Base-by-base conservation (phyloP, 306 rosid species). In the Prunus kanzakura region DNA sequence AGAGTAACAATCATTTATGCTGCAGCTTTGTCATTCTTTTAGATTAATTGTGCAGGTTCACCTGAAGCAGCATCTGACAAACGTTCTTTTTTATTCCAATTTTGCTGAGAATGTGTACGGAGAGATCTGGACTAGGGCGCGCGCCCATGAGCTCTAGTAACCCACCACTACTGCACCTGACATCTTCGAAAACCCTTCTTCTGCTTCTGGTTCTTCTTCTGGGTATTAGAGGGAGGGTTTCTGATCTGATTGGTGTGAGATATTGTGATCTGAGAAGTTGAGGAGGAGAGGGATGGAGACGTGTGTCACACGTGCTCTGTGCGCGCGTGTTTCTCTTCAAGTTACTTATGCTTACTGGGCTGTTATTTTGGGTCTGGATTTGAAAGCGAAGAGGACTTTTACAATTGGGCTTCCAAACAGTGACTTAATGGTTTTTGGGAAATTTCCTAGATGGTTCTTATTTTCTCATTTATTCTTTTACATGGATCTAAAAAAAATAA, bases 21-120 rank as follows among this genome's bases (percentile, higher is more conserved):
- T 55, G n/a, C 3, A 0, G 6, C 32, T 43, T 43, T n/a, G 41
- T 15, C 49, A 16, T 60, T 29, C 19, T 20, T n/a, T 2, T 69
- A 3, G 46, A 55, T 71, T 63, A 25, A 56, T 50, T 57, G 18
- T 84, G 84, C 89, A 95, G 98, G 95, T 92, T 79, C 92, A 86
- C 79, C 87, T 95, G 71, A 92, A 92, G 89, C 98, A 95, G 75
- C 98, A 83, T 80, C 78, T 95, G 46, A 69, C 85, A 67, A 86
- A 84, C 19, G 92, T 77, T 68, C 81, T 86, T 80, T 80, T 95
- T 30, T 91, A 92, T 72, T 80, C 89, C 32, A 82, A 80, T 78
- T 95, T 90, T 76, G 19, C 27, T 55, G 61, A 38, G 85, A 83
- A 88, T 2, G 90, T 88, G 83, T 86, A 88, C 11, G 87, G 87